Conservation (phyloP, 176 grass and related monocot genomes). For the Lolium perenne region DNA sequence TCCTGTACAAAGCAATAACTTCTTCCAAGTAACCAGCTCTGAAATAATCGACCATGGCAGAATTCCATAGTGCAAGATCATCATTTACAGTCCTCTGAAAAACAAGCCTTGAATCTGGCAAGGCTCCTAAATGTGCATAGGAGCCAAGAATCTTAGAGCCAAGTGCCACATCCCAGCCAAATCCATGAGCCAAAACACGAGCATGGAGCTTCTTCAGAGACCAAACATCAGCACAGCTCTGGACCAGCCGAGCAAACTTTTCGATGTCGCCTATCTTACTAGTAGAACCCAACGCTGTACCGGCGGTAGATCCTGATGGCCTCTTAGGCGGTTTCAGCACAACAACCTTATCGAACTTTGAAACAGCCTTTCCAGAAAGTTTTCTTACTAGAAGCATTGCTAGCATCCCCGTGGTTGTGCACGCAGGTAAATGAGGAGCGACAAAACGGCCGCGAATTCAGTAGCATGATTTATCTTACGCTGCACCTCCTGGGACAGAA, state of each 20-base stretch:
- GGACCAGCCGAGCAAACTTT: constrained; percentile 34
- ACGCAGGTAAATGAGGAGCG: background rate
- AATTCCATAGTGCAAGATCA: constrained; percentile 60
- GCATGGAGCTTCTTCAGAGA: constrained; percentile 61
- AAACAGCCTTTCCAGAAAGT: constrained; percentile 21
- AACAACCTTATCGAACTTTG: constrained; percentile 3
- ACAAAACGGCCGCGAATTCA: constrained; percentile 1
- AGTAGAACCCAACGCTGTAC: constrained; percentile 18
- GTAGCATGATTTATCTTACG: constrained; percentile 7
- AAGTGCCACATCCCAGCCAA: constrained; percentile 45
- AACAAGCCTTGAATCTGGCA: constrained; percentile 48
- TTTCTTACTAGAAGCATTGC: background rate
- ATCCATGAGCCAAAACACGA: constrained; percentile 43
- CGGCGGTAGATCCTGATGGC: constrained; percentile 2
- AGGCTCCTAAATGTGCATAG: constrained; percentile 52
- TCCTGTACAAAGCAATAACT: constrained; percentile 53
- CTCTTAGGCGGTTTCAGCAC: constrained; percentile 18
- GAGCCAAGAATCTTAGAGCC: constrained; percentile 50
- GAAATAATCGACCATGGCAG: constrained; percentile 59
- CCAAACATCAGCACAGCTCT: constrained; percentile 41
- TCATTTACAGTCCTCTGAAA: constrained; percentile 47
- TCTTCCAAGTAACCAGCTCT: constrained; percentile 58
- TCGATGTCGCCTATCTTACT: background rate
- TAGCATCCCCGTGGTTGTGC: constrained; percentile 10
- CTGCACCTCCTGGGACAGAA: background rate